A percentile compares a stretch with the other conserved stretches of the same genome.
Evolutionary conservation across 2,329 filamentous ascomycete species (phyloP).

Genomic region (Epichloe brachyelytri): DNA sequence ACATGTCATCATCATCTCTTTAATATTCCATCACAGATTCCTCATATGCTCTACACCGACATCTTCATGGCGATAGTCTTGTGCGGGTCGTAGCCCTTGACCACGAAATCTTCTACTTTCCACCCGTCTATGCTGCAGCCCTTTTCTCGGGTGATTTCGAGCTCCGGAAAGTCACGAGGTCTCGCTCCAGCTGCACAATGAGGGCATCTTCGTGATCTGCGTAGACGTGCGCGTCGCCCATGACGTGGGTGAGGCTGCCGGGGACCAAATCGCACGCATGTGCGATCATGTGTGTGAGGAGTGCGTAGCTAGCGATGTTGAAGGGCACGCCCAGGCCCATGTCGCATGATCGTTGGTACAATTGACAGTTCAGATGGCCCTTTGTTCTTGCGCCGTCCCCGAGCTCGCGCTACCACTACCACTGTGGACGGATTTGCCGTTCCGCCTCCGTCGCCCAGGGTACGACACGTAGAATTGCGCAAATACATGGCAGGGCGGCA

Average conservation of each 20-base stretch:
- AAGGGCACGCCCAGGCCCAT: slow-evolving; percentile 97
- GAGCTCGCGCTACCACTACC: background rate
- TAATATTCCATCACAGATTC: background rate
- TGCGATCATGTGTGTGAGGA: slow-evolving; percentile 91
- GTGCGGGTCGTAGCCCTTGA: slow-evolving; percentile 82
- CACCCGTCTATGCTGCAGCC: slow-evolving; percentile 79
- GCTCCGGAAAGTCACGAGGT: slow-evolving; percentile 65
- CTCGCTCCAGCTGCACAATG: slow-evolving; percentile 63
- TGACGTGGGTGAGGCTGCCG: slow-evolving; percentile 81
- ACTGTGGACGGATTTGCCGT: background rate
- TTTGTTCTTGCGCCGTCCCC: slow-evolving; percentile 17
- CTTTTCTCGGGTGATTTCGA: slow-evolving; percentile 57
- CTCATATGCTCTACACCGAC: slow-evolving; percentile 52
- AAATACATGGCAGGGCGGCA: slow-evolving; percentile 96
- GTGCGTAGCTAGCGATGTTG: slow-evolving; percentile 90
- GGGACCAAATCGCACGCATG: slow-evolving; percentile 74
- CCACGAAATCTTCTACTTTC: slow-evolving; percentile 74
- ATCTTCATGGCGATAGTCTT: slow-evolving; percentile 97
- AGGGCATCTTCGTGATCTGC: slow-evolving; percentile 83
- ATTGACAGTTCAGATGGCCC: slow-evolving; percentile 69
- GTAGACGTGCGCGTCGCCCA: slow-evolving; percentile 98
- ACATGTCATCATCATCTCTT: background rate
- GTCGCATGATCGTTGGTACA: slow-evolving; percentile 92
- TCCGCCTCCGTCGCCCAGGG: slow-evolving; percentile 26
- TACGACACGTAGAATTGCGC: slow-evolving; percentile 89